Conservation (phyloP, 805 yeast species). For the Saccharomycopsis olivae region DNA sequence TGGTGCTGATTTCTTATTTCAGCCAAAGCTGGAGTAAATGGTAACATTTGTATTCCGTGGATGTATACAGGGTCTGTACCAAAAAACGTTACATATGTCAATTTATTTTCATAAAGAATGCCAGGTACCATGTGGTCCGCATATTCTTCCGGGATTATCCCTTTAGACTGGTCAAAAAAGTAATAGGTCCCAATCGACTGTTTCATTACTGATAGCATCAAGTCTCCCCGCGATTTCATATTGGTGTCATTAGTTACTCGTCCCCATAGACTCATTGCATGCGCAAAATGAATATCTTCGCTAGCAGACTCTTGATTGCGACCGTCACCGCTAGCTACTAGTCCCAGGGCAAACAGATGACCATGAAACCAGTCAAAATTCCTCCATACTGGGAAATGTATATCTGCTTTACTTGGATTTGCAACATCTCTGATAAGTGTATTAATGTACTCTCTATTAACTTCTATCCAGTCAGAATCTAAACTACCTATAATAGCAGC, state of each 20-base stretch:
- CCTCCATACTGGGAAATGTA: conserved; percentile 53
- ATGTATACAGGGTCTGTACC: conserved; percentile 51
- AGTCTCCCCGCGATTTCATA: conserved; percentile 44
- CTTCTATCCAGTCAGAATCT: conserved; percentile 35
- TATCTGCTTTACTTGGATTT: conserved; percentile 43
- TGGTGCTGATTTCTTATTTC: no score
- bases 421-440: conserved; percentile 56
- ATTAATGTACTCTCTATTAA: conserved; percentile 45
- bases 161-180: conserved; percentile 49
- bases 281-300: conserved; percentile 61
- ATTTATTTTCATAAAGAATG: conserved; percentile 58
- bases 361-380: conserved; percentile 65
- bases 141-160: conserved; percentile 39
- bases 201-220: conserved; percentile 46
- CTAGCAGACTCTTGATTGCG: conserved; percentile 64
- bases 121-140: conserved; percentile 55
- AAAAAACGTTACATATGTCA: conserved; percentile 64
- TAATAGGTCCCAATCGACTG: conserved; percentile 46
- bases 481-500: conserved; percentile 62
- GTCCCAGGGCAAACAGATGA: conserved; percentile 67
- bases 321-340: conserved; percentile 52
- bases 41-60: conserved; percentile 74
- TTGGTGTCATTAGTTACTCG: conserved; percentile 37
- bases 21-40: conserved; percentile 56
- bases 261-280: conserved; percentile 64